A percentile compares a stretch with the other conserved stretches of the same genome.
Evolutionary conservation across 148 eudicot species (phyloP).

Genomic region (Persicaria tinctoria): DNA sequence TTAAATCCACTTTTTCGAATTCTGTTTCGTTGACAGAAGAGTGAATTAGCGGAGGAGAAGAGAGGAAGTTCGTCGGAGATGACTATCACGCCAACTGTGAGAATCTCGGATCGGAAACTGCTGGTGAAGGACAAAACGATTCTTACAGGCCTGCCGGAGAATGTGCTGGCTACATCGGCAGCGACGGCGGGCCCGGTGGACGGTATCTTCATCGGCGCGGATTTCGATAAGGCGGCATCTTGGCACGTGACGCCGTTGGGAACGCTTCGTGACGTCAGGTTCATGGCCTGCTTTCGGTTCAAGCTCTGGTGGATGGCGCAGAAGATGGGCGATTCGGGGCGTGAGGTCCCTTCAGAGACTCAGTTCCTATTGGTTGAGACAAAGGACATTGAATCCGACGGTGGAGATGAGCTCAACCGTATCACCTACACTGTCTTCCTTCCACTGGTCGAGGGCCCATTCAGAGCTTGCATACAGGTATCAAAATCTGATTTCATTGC

Average conservation of each 20-base stretch:
- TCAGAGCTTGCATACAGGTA: constrained; percentile 52
- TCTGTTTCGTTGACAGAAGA: constrained; percentile 15
- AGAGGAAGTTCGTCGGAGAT: constrained; percentile 18
- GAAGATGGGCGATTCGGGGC: constrained; percentile 57
- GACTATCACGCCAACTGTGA: constrained; percentile 63
- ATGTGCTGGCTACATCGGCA: constrained; percentile 44
- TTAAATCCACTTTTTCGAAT: background rate
- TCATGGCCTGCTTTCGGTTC: constrained; percentile 66
- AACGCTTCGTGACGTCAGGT: constrained; percentile 41
- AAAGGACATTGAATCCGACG: constrained; percentile 31
- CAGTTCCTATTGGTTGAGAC: constrained; percentile 64
- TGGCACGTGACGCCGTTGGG: constrained; percentile 55
- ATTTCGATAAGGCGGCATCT: constrained; percentile 29
- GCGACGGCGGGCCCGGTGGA: constrained; percentile 46
- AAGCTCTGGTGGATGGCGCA: constrained; percentile 96
- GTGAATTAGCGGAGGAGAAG: constrained; percentile 21
- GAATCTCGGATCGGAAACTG: constrained; percentile 44
- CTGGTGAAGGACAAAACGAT: constrained; percentile 53
- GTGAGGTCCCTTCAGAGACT: constrained; percentile 66
- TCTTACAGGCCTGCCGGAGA: constrained; percentile 49
- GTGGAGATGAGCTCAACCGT: constrained; percentile 32
- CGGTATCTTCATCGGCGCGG: constrained; percentile 59
- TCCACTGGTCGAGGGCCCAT: constrained; percentile 68
- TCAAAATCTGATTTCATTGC: background rate
- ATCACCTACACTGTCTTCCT: constrained; percentile 50